Evolutionary conservation across 768 basidiomycete species (phyloP), one percentile per base, ranked within the genome.

Genomic region (Lactarius vividus): DNA sequence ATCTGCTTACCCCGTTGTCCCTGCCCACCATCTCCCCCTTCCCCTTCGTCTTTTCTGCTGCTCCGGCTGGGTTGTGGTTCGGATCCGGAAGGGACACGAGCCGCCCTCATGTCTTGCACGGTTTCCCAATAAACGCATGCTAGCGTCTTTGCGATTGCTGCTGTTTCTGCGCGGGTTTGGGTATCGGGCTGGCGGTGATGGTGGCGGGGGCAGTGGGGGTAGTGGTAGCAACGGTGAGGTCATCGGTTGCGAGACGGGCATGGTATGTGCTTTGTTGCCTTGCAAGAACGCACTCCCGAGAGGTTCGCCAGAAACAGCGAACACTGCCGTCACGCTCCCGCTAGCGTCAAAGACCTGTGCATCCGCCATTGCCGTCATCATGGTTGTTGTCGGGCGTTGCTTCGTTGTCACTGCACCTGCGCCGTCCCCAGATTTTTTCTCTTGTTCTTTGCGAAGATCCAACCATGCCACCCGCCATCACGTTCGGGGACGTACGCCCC

Each of bases 401-500:
- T 31, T 31, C 31, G 31, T 31, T 8, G 20, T 7, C 18, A 20
- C n/a, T 6, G 44, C 31, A 31, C 44, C 7, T 1, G 10, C 35
- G 44, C 18, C 44, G 9, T 46, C 23, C n/a, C 46, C 11, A 13
- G 11, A 23, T 18, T 10, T 0, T 11, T 9, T 20, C 18, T 55
- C 29, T 44, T 57, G 23, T 8, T 31, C 29, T 31, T n/a, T 23
- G 46, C 23, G 13, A n/a, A 39, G 20, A 60, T 1, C 65, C 61
- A 66, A 33, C 35, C 54, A 6, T 66, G 59, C 63, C 49, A 63
- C 10, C 73, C 73, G 3, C 68, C 73, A 1, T 68, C 69, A 49
- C 74, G 68, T 69, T 73, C 73, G 9, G 77, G 74, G 10, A 83
- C 63, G 64, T 83, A 85, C 13, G 72, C 68, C 59, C 83, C 85